Evolutionary conservation across 352 stramenopile genomes (phyloP).

Genomic region (Phytophthora kernoviae): DNA sequence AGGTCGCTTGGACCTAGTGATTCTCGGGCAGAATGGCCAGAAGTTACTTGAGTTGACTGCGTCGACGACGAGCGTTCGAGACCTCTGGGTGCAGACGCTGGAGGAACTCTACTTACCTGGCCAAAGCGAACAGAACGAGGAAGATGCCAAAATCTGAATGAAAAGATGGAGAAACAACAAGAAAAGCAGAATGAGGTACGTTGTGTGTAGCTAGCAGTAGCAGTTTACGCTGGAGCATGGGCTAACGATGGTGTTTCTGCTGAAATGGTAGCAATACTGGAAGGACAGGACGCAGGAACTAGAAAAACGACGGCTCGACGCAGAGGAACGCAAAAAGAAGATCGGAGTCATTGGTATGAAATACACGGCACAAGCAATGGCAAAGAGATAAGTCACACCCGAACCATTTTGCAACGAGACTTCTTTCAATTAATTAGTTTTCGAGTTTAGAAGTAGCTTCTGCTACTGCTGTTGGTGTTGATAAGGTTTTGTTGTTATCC

Average conservation of each 20-base stretch:
- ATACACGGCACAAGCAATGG: constrained; percentile 63
- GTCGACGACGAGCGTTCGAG: constrained; percentile 39
- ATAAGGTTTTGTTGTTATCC: background rate
- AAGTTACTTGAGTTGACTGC: constrained; percentile 72
- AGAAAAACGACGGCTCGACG: constrained; percentile 60
- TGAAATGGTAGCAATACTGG: constrained; percentile 62
- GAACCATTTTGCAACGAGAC: background rate
- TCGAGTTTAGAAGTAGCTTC: background rate
- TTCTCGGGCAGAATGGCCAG: constrained; percentile 57
- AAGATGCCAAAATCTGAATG: constrained; percentile 47
- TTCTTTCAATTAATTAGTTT: constrained; percentile 17
- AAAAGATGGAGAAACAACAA: constrained; percentile 59
- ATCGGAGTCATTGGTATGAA: constrained; percentile 77
- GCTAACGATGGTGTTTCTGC: background rate
- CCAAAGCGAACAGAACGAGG: constrained; percentile 28
- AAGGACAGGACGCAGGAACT: constrained; percentile 65
- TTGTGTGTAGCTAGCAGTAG: background rate
- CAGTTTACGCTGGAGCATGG: background rate
- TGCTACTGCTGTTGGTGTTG: background rate
- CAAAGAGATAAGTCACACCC: constrained; percentile 22
- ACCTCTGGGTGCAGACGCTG: constrained; percentile 74
- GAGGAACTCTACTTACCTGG: constrained; percentile 54
- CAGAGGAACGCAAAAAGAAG: constrained; percentile 79
- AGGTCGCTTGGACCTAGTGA: constrained; percentile 50
- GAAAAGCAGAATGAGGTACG: constrained; percentile 67